A percentile compares a stretch with the other conserved stretches of the same genome.
These are phyloP conservation scores for Sabuloglossum arenarium DNA, from an alignment of 495 filamentous ascomycete genomes.

Conservation along the genomic window DNA sequence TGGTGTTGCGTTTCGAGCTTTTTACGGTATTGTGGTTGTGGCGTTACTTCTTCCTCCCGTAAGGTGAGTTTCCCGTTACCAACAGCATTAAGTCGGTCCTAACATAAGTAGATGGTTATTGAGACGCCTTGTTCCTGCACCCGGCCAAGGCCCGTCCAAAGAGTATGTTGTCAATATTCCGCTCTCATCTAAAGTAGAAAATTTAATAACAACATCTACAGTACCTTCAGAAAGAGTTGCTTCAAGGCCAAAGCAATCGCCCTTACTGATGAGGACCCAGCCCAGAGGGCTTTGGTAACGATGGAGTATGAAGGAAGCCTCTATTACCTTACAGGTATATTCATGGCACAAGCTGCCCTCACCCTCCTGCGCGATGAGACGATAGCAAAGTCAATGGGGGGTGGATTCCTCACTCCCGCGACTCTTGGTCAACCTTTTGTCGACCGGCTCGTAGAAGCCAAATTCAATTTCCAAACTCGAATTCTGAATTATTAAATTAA, in stretches of 20 bases:
- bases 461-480: conserved; percentile 36
- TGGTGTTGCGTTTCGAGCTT: conserved; percentile 35
- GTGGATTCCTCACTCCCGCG: conserved; percentile 68
- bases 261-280: conserved; percentile 29
- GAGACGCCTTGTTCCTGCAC: conserved; percentile 32
- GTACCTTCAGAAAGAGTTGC: conserved; percentile 12
- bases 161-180: conserved; percentile 24
- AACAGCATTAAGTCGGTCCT: neutral
- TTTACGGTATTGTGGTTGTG: conserved; percentile 26
- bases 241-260: conserved; percentile 50
- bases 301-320: conserved; percentile 36
- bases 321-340: conserved; percentile 49
- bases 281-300: conserved; percentile 29
- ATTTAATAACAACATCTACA: neutral
- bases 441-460: conserved; percentile 42
- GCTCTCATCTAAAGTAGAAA: conserved; percentile 18
- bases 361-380: conserved; percentile 44
- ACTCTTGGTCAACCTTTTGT: conserved; percentile 57
- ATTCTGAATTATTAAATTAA: neutral
- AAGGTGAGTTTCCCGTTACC: neutral
- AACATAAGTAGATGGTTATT: conserved; percentile 23
- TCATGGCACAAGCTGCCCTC: conserved; percentile 48
- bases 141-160: conserved; percentile 43
- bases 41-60: conserved; percentile 33
- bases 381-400: conserved; percentile 32